Base-by-base conservation (phyloP, 371 early-diverging fungal species). In the Mucor plumbeus region DNA sequence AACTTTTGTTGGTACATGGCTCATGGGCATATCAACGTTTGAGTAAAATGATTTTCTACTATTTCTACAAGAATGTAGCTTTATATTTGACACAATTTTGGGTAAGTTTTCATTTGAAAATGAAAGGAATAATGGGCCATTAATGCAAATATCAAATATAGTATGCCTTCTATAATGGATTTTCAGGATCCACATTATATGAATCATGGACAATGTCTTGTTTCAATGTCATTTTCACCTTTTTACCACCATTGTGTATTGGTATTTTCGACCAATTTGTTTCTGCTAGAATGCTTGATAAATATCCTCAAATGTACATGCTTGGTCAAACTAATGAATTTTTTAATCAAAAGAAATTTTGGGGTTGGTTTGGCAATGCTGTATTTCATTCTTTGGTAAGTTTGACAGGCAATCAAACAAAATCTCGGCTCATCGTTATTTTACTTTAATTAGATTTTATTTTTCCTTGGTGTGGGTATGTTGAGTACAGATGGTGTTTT, bases 81-180 rank as follows among this genome's bases (percentile, higher is more conserved):
- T 83, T 98, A 61, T 97, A 97, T 78, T 83, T 96, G 76, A 99
- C 98, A 60, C 99, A 99, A 84, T 95, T 99, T 64, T 98, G 98
- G 94, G 91, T 90, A 82, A 72, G 67, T 75, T 35, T 35, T 41
- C n/a, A 54, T 13, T 10, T 17, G n/a, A 0, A 44, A 4, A 15
- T 17, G 7, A 11, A 38, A 4, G 38, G 38, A 5, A 11, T 0
- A 11, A 38, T 44, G 17, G 17, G n/a, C 0, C 7, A 15, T 15
- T 6, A 15, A n/a, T 44, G 44, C 17, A 7, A 1, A 17, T 44
- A n/a, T 17, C 17, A 21, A 4, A n/a, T 19, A 0, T 70, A 89
- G 83, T 97, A 90, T 78, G 93, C 97, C 15, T 87, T 92, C 67
- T 94, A 89, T 76, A 95, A 94, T 65, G 93, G 93, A 2, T 95